Base-by-base conservation (phyloP, 176 grass and related monocot species). In the Oropetium thomaeum region DNA sequence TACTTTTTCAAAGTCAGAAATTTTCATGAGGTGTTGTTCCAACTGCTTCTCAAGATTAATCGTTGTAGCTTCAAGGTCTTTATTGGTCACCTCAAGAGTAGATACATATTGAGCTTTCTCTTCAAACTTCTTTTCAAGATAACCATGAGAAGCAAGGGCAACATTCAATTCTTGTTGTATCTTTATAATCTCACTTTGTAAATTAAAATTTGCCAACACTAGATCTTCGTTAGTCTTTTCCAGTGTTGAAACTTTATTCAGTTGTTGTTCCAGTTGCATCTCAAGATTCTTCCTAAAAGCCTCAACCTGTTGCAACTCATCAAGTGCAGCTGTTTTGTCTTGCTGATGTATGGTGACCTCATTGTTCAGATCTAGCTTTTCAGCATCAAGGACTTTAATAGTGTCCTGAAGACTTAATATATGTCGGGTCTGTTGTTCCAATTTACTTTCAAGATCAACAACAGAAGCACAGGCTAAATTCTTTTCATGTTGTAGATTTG, bases 221-320 rank as follows among this genome's bases (percentile, higher is more conserved):
- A 60, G 59, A 5, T 15, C 74, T 51, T 77, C 59, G 3, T 72
- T 78, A 78, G 35, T 51, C 67, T 78, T 78, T 28, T 74, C 23
- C 14, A 73, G 80, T 58, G 41, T 72, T 19, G 11, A 83, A 53
- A 83, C 80, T 27, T 27, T 47, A 25, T 86, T 29, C 45, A 83
- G 76, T 70, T 85, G 64, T 11, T 73, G 71, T 66, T 76, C 51
- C 58, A 90, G 43, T 34, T 82, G 35, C 28, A 66, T 67, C 80
- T 88, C 74, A 82, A 81, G 64, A 45, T 85, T 75, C 28, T 87
- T 77, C 62, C 87, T 41, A 78, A 73, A 87, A 66, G 67, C 73
- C 53, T 82, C 79, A 58, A 71, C 28, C 31, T 71, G 39, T 3
- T 87, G 41, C 65, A 72, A 12, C 48, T 82, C 32, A 82, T 12